Base-by-base conservation (phyloP, 2,329 filamentous ascomycete genomes). In the Fusarium nematophilum region DNA sequence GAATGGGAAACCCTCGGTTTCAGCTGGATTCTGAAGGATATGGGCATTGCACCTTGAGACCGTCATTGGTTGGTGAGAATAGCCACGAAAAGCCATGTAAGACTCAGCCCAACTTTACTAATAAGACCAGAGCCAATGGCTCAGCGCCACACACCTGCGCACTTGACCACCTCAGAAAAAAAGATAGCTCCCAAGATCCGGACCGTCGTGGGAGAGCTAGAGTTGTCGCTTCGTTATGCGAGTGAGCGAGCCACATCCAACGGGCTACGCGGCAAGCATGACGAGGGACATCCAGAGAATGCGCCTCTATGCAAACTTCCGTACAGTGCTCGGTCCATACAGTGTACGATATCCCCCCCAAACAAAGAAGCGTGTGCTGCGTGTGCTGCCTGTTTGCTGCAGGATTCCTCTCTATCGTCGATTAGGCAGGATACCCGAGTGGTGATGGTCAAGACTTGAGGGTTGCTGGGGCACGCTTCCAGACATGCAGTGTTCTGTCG, bases 1-100 rank as follows among this genome's bases (percentile, higher is more conserved):
- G n/a, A n/a, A n/a, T n/a, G n/a, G n/a, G n/a, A 36, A 37, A 31
- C 31, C 11, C 21, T 45, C 50, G 25, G 34, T 36, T 30, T 45
- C 59, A 57, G 59, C 59, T 63, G 55, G 21, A 18, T 37, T 44
- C 29, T 54, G 18, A 43, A 36, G 39, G 50, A 63, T 43, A 31
- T 45, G 29, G 21, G 21, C 29, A 46, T 44, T 51, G 49, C 34
- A 31, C 45, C 14, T 37, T 11, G 13, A 48, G 18, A 39, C 29
- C 30, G 2, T 29, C 18, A 63, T 63, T 63, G 59, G 59, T 8
- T 46, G 23, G 44, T 21, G 11, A 8, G 10, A 38, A 36, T 29
- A 63, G 59, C 59, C 59, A 64, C 46, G 49, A 43, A 64, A 62
- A 63, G 59, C 59, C 59, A 63, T 64, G 59, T 60, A 64, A 64